Evolutionary conservation across 1,284 basidiomycete genomes (phyloP).

Genomic region (Pseudozyma pruni): DNA sequence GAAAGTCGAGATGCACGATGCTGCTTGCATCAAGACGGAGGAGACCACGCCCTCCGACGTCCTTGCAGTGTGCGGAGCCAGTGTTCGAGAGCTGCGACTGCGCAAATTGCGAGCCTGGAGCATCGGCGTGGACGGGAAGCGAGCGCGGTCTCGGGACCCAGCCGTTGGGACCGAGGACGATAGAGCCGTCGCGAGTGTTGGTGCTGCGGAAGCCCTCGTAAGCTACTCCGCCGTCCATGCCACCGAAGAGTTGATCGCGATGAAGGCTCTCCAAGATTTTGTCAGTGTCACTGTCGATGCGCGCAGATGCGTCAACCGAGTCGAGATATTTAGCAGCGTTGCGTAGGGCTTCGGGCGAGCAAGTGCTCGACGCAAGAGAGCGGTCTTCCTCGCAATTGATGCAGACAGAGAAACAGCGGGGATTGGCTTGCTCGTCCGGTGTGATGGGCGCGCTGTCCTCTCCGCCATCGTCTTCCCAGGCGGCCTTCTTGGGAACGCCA

Average conservation of each 20-base stretch:
- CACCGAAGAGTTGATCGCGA: constrained; percentile 71
- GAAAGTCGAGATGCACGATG: constrained; percentile 64
- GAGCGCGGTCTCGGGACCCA: constrained; percentile 52
- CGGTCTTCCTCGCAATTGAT: constrained; percentile 80
- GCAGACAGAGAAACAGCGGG: constrained; percentile 80
- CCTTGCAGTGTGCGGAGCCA: constrained; percentile 3
- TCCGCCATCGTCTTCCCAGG: constrained; percentile 3
- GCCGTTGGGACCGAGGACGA: constrained; percentile 62
- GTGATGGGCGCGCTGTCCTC: constrained; percentile 39
- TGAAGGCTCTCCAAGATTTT: constrained; percentile 74
- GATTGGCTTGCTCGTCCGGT: constrained; percentile 71
- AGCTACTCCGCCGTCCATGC: constrained; percentile 4
- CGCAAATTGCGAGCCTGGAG: constrained; percentile 33
- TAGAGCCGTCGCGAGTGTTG: constrained; percentile 32
- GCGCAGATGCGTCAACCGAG: constrained; percentile 73
- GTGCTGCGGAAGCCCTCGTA: constrained; percentile 20
- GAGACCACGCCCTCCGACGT: constrained; percentile 10
- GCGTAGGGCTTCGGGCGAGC: constrained; percentile 70
- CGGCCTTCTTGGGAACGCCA: constrained; percentile 9
- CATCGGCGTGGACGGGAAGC: constrained; percentile 21
- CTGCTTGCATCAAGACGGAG: constrained; percentile 42
- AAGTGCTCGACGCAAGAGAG: constrained; percentile 69
- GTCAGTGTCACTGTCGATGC: constrained; percentile 72
- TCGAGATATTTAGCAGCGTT: constrained; percentile 71
- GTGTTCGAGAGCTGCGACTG: constrained; percentile 17